Evolutionary conservation across 2,329 filamentous ascomycete species (phyloP).

Genomic region (Tolypocladium nubicola): DNA sequence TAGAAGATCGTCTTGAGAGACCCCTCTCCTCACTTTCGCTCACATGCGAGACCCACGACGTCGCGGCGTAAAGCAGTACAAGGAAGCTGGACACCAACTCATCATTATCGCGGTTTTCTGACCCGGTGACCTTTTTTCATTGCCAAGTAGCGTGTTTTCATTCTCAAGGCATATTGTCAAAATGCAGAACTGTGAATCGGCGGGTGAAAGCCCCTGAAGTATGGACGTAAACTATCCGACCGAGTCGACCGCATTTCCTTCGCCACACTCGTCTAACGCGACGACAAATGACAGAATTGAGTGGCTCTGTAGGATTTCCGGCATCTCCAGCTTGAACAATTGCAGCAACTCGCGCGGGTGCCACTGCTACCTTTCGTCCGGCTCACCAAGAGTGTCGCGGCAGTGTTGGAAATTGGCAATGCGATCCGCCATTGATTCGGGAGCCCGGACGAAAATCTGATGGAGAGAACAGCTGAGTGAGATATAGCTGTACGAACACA

Average conservation of each 20-base stretch:
- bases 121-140: constrained; percentile 9
- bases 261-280: constrained; percentile 22
- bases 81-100: not conserved
- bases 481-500: too few species aligned
- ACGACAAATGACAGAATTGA: constrained; percentile 20
- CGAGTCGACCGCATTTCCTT: constrained; percentile 11
- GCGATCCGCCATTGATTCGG: constrained; percentile 10
- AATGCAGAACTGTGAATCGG: constrained; percentile 6
- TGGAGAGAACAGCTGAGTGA: constrained; percentile 13
- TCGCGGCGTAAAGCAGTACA: not conserved
- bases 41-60: constrained; percentile 1
- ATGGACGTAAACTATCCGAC: constrained; percentile 9
- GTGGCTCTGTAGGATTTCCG: constrained; percentile 7
- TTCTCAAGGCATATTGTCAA: constrained; percentile 17
- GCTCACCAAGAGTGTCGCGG: constrained; percentile 2
- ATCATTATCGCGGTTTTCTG: not conserved
- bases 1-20: not conserved
- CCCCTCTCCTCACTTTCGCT: not conserved
- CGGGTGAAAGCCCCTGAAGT: not conserved
- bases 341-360: constrained; percentile 9
- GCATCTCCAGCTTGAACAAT: constrained; percentile 10
- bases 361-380: constrained; percentile 16
- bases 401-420: constrained; percentile 6
- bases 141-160: constrained; percentile 18
- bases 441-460: constrained; percentile 17